Evolutionary conservation across 805 yeast genomes (phyloP).

Genomic region (Hanseniaspora valbyensis): DNA sequence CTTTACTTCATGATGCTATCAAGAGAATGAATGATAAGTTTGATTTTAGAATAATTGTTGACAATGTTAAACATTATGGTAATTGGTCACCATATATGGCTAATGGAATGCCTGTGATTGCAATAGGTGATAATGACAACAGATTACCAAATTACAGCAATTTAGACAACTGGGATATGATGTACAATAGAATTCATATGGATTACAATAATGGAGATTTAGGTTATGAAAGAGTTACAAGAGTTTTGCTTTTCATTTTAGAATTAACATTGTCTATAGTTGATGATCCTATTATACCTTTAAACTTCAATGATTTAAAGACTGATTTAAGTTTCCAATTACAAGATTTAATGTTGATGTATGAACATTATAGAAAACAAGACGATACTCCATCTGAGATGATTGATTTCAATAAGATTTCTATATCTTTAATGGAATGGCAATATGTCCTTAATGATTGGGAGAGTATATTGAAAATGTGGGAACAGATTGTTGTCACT

Average conservation of each 20-base stretch:
- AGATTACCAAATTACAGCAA: conserved; percentile 55
- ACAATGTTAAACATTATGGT: conserved; percentile 36
- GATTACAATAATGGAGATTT: conserved; percentile 37
- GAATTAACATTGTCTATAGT: conserved; percentile 46
- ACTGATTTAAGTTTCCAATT: conserved; percentile 35
- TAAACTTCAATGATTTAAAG: conserved; percentile 41
- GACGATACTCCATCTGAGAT: conserved; percentile 19
- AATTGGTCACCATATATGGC: conserved; percentile 59
- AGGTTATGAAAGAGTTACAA: conserved; percentile 43
- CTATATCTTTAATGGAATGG: conserved; percentile 32
- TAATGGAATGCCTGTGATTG: conserved; percentile 40
- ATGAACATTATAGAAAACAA: conserved; percentile 28
- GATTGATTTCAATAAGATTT: conserved; percentile 27
- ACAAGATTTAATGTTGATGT: conserved; percentile 32
- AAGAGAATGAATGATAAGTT: conserved; percentile 26
- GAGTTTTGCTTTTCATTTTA: conserved; percentile 46
- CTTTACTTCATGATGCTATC: conserved; percentile 45
- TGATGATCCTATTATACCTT: conserved; percentile 71
- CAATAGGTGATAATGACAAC: conserved; percentile 19
- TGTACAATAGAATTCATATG: conserved; percentile 28
- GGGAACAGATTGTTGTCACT: conserved; percentile 45
- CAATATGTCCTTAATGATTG: conserved; percentile 37
- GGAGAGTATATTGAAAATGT: conserved; percentile 47
- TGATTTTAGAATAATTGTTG: conserved; percentile 23
- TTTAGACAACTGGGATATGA: conserved; percentile 51